These are phyloP conservation scores for Dothidotthia symphoricarpi DNA, from an alignment of 2,329 filamentous ascomycete genomes.

Conservation along the genomic window DNA sequence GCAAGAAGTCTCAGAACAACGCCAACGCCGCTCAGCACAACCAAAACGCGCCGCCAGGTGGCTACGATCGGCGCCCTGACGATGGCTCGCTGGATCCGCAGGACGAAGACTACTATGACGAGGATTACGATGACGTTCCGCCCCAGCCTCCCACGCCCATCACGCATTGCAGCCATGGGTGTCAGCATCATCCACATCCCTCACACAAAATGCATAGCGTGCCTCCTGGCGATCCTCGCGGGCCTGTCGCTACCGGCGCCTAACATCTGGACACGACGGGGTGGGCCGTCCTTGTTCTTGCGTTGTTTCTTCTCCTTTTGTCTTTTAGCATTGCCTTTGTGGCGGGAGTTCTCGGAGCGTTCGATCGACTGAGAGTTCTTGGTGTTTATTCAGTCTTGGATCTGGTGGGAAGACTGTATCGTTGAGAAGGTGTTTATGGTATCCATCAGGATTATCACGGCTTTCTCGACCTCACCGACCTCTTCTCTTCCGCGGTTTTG, in stretches of 20 bases:
- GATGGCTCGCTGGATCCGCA: constrained; percentile 34
- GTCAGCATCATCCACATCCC: constrained; percentile 31
- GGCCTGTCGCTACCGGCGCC: constrained; percentile 28
- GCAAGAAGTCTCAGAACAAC: constrained; percentile 56
- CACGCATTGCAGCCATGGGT: constrained; percentile 33
- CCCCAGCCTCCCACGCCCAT: constrained; percentile 14
- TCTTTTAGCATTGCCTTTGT: constrained; percentile 30
- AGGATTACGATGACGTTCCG: constrained; percentile 36
- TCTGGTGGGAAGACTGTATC: not conserved
- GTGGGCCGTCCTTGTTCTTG: constrained; percentile 43
- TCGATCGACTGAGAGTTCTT: not conserved
- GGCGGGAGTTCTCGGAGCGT: constrained; percentile 10
- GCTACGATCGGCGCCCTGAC: constrained; percentile 35
- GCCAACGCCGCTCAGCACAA: constrained; percentile 31
- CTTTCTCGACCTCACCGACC: too few species aligned
- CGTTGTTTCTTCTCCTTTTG: constrained; percentile 30
- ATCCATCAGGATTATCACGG: too few species aligned
- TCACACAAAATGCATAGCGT: constrained; percentile 26
- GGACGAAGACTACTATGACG: constrained; percentile 41
- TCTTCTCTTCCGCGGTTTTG: too few species aligned
- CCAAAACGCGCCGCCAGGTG: constrained; percentile 31
- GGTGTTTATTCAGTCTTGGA: not conserved
- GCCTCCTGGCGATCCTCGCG: constrained; percentile 28
- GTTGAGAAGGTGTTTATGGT: not conserved
- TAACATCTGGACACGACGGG: constrained; percentile 41